phyloP scores from a whole-genome alignment of 371 early-diverging fungal species.

The Cokeromyces recurvatus region DNA sequence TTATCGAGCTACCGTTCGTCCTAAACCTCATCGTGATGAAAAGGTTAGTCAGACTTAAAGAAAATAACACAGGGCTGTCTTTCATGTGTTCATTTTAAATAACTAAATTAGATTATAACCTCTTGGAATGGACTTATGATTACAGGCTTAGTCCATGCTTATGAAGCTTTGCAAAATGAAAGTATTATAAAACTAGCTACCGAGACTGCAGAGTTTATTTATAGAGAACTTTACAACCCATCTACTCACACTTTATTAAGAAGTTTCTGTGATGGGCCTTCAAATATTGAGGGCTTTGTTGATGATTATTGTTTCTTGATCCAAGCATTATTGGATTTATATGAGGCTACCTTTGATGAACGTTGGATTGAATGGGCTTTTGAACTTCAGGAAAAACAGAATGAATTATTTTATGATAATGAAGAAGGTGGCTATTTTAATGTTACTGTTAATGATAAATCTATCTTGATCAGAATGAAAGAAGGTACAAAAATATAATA shows the following conservation, averaged over 20 bases:
- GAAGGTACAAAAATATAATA: slow-evolving; percentile 39
- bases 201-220: slow-evolving; percentile 48
- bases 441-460: slow-evolving; percentile 34
- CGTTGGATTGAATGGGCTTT: slow-evolving; percentile 58
- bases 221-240: slow-evolving; percentile 36
- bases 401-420: slow-evolving; percentile 55
- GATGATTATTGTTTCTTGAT: slow-evolving; percentile 59
- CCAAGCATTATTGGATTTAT: slow-evolving; percentile 55
- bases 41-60: slow-evolving; percentile 52
- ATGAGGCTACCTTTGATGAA: slow-evolving; percentile 49
- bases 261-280: slow-evolving; percentile 47
- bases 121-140: slow-evolving; percentile 62
- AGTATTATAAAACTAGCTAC: slow-evolving; percentile 33
- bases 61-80: too few species aligned
- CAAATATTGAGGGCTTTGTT: slow-evolving; percentile 49
- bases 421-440: slow-evolving; percentile 52
- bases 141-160: slow-evolving; percentile 44
- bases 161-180: slow-evolving; percentile 24
- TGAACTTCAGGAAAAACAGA: slow-evolving; percentile 49
- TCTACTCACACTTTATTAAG: slow-evolving; percentile 32
- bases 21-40: slow-evolving; percentile 63
- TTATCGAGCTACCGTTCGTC: slow-evolving; percentile 38
- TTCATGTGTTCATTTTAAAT: too few species aligned
- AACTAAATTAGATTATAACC: slow-evolving; percentile 23
- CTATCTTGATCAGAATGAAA: slow-evolving; percentile 55